Percentiles rank a stretch among this genome's conserved stretches.
phyloP scores from a whole-genome alignment of 495 filamentous ascomycete species.

The Talaromyces adpressus region DNA sequence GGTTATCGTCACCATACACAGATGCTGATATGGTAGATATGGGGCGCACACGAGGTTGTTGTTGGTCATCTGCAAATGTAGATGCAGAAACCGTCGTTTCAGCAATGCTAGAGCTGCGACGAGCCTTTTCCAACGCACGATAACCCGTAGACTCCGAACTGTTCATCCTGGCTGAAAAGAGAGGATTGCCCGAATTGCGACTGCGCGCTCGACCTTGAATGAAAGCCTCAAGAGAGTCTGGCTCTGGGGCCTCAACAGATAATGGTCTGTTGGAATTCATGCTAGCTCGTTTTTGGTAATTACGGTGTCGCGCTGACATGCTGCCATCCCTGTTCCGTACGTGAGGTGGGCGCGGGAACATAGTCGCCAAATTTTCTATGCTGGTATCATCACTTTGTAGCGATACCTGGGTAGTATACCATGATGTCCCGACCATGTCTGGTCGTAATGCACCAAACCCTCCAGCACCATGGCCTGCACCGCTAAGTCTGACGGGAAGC shows the following conservation, averaged over 20 bases:
- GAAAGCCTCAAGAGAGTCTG: conserved; percentile 38
- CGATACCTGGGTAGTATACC: conserved; percentile 36
- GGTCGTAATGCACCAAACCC: conserved; percentile 39
- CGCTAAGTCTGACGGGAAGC: conserved; percentile 34
- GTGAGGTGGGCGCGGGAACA: conserved; percentile 34
- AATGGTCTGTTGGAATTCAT: conserved; percentile 19
- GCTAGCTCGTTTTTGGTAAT: conserved; percentile 28
- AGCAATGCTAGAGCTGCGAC: conserved; percentile 31
- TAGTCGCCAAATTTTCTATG: conserved; percentile 27
- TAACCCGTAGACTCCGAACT: conserved; percentile 28
- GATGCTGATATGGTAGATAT: conserved; percentile 34
- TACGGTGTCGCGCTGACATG: conserved; percentile 13
- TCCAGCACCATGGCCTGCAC: conserved; percentile 43
- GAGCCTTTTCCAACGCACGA: conserved; percentile 29
- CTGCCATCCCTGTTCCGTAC: conserved; percentile 23
- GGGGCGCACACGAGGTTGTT: conserved; percentile 29
- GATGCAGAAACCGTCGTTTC: conserved; percentile 30
- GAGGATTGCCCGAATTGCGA: conserved; percentile 37
- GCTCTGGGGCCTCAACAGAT: conserved; percentile 31
- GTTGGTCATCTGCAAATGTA: conserved; percentile 28
- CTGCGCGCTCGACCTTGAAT: conserved; percentile 36
- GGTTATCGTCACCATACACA: conserved; percentile 34
- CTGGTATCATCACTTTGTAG: conserved; percentile 33
- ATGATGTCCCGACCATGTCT: conserved; percentile 38
- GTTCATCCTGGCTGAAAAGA: conserved; percentile 33